These are phyloP conservation scores for Penicillium olsonii DNA, from an alignment of 2,329 filamentous ascomycete genomes.

Conservation along the genomic window DNA sequence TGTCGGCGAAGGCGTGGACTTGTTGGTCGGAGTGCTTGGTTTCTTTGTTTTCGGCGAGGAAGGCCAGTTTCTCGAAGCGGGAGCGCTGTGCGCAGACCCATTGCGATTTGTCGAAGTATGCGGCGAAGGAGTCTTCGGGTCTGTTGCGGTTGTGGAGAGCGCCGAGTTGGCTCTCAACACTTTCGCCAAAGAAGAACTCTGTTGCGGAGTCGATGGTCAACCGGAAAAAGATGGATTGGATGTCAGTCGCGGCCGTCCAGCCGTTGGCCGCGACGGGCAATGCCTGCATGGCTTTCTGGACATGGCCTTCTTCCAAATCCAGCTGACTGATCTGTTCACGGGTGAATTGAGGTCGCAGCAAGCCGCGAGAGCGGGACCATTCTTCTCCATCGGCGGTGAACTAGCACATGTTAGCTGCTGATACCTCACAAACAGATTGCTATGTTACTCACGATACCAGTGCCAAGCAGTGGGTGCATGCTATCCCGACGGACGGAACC, in stretches of 20 bases:
- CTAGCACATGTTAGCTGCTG: slow-evolving; percentile 16
- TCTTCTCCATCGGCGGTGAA: slow-evolving; percentile 70
- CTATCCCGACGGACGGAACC: slow-evolving; percentile 71
- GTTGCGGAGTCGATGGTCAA: slow-evolving; percentile 83
- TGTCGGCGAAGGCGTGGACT: slow-evolving; percentile 48
- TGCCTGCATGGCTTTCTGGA: slow-evolving; percentile 70
- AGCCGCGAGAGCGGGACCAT: slow-evolving; percentile 78
- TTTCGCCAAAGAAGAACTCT: slow-evolving; percentile 79
- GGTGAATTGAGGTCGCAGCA: slow-evolving; percentile 84
- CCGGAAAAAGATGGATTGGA: slow-evolving; percentile 78
- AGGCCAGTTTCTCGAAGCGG: slow-evolving; percentile 29
- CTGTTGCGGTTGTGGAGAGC: slow-evolving; percentile 46
- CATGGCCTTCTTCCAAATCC: slow-evolving; percentile 76
- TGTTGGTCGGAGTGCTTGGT: slow-evolving; percentile 37
- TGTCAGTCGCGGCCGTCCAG: slow-evolving; percentile 60
- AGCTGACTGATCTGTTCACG: slow-evolving; percentile 81
- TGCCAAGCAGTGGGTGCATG: slow-evolving; percentile 37
- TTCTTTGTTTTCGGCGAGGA: slow-evolving; percentile 32
- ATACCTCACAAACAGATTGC: background rate
- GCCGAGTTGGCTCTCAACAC: slow-evolving; percentile 59
- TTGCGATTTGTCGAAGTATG: slow-evolving; percentile 39
- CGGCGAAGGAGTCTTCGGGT: slow-evolving; percentile 50
- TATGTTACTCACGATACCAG: slow-evolving; percentile 47
- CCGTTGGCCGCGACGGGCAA: slow-evolving; percentile 59
- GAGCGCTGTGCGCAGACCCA: slow-evolving; percentile 30